phyloP scores from a whole-genome alignment of 148 eudicot genomes.

The Camellia japonica region DNA sequence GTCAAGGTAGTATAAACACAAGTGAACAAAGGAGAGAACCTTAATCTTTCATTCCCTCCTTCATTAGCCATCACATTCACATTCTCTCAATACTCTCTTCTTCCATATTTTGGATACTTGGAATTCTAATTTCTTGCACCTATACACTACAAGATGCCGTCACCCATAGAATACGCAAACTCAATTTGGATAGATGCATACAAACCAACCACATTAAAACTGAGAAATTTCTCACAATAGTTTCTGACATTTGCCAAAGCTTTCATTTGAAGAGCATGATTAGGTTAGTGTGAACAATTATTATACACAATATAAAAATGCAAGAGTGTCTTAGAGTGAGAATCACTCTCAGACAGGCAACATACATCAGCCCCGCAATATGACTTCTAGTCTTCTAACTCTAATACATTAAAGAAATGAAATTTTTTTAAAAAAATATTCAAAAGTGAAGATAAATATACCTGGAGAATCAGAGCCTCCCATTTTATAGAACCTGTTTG shows the following conservation, averaged over 20 bases:
- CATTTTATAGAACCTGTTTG: conserved; percentile 53
- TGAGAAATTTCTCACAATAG: background rate
- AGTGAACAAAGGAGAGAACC: too few species aligned
- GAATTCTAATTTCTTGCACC: background rate
- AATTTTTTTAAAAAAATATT: background rate
- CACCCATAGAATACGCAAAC: background rate
- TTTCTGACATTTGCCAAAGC: background rate
- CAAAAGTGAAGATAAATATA: conserved; percentile 14
- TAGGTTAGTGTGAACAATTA: background rate
- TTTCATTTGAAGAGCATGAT: background rate
- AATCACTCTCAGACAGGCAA: background rate
- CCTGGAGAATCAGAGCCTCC: conserved; percentile 62
- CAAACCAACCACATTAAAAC: background rate
- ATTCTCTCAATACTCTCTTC: too few species aligned
- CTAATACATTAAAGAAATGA: background rate
- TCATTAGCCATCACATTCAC: too few species aligned
- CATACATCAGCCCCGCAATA: background rate
- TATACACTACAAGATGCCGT: background rate
- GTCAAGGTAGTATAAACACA: too few species aligned
- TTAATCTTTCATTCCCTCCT: too few species aligned
- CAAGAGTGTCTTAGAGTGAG: background rate
- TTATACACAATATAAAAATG: background rate
- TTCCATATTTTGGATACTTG: too few species aligned
- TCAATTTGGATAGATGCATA: background rate
- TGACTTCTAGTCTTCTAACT: background rate